These are phyloP conservation scores for Chlamydomonas asymmetrica DNA, from an alignment of 139 green algal genomes.

Conservation along the genomic window DNA sequence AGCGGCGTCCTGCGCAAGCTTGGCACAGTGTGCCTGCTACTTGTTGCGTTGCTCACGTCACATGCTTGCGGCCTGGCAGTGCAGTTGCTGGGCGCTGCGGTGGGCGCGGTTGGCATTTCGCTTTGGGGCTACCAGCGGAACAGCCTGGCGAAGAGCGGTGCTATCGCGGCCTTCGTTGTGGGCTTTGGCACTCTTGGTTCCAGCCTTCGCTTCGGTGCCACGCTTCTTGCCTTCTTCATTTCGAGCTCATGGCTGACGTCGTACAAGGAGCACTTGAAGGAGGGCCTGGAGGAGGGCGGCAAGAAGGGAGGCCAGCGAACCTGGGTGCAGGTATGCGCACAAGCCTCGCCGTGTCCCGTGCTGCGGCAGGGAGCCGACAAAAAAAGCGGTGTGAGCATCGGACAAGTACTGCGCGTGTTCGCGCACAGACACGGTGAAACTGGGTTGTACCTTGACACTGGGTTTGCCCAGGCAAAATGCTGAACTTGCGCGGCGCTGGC, in stretches of 20 bases:
- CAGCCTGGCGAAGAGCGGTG: slow-evolving; percentile 43
- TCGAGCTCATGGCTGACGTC: slow-evolving; percentile 69
- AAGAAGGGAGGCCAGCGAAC: slow-evolving; percentile 80
- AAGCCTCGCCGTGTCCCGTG: background rate
- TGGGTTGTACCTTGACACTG: no score
- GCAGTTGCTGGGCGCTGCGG: slow-evolving; percentile 41
- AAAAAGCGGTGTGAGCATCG: background rate
- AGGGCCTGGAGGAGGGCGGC: slow-evolving; percentile 64
- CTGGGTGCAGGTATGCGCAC: slow-evolving; percentile 73
- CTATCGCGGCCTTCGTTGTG: slow-evolving; percentile 60
- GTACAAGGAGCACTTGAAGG: slow-evolving; percentile 77
- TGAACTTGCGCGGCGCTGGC: no score
- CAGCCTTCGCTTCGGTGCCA: slow-evolving; percentile 66
- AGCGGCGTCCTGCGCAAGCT: no score
- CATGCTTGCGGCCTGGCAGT: slow-evolving; percentile 56
- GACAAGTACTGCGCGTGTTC: no score
- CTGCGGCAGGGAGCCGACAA: background rate
- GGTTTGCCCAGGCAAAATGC: no score
- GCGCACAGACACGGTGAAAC: no score
- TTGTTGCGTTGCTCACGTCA: slow-evolving; percentile 37
- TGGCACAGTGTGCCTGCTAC: no score
- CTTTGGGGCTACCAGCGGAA: slow-evolving; percentile 24
- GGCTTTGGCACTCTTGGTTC: slow-evolving; percentile 63
- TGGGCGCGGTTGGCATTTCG: slow-evolving; percentile 28
- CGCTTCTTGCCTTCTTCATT: slow-evolving; percentile 84